Evolutionary conservation across 495 filamentous ascomycete species (phyloP), one percentile per base, ranked within the genome.

Genomic region (Hyaloscypha bicolor): DNA sequence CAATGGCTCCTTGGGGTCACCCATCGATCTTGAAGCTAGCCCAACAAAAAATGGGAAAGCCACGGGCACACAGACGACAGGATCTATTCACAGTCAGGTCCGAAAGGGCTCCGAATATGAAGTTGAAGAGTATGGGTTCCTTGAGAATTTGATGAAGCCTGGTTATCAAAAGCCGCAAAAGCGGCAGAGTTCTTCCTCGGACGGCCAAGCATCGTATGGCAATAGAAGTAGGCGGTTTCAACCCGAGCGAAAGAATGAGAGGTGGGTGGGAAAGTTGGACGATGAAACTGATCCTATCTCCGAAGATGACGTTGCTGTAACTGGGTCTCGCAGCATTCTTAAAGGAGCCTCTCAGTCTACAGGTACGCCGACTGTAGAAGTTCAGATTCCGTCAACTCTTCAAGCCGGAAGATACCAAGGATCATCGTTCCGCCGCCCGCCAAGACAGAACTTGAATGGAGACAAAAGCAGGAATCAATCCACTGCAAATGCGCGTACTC

Each of bases 251-350:
- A 12, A 12, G 12, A 37, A 37, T 8, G 35, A 37, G 25, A 25
- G 25, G 25, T 25, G 25, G 8, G 35, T 37, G 1, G 8, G 8
- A 37, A 37, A 37, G 35, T 37, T 14, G 12, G 61, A 63, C 21
- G 61, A 63, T 22, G 5, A 9, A 3, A 30, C 30, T 33, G 61
- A 63, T 55, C 61, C 61, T 30, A 55, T 63, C 30, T 63, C 61
- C 31, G 61, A 63, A 2, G 11, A 22, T 8, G 61, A 63, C 19
- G 19, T 56, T 19, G 11, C 16, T 16, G 29, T 12, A 16, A 11
- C 21, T 56, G 22, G 9, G 1, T 6, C 53, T 29, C 21, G 53
- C 21, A 25, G 25, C 12, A 25, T 29, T 6, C 5, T 2, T 8
- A 56, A 19, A 56, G 29, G n/a, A 9, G 9, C 53, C 53, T 56